Conservation (phyloP, 139 green algal genomes). For the Chlorella ohadii region DNA sequence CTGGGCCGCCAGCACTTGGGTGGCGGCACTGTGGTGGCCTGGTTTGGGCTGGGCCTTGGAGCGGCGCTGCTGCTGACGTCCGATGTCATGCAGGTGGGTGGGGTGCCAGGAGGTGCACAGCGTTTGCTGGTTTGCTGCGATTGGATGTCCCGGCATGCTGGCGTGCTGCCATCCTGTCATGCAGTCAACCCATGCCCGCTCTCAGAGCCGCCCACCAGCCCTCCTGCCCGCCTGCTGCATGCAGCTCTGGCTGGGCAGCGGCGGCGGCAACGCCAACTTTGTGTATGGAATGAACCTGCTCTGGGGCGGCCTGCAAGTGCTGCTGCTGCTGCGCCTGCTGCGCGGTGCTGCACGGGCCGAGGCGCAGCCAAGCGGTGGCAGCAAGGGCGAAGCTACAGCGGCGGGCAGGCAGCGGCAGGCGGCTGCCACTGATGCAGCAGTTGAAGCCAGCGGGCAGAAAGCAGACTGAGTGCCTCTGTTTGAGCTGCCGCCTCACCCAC, state of each 20-base stretch:
- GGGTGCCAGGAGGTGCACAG: background rate
- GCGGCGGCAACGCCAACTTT: slow-evolving; percentile 43
- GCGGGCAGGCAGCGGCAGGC: background rate
- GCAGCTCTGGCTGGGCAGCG: slow-evolving; percentile 37
- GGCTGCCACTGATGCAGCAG: background rate
- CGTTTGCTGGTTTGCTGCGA: too few relatives aligned
- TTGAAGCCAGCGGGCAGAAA: too few relatives aligned
- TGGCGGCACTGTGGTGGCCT: background rate
- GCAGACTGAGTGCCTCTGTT: too few relatives aligned
- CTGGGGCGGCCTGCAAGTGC: slow-evolving; percentile 23
- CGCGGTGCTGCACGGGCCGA: slow-evolving; percentile 1
- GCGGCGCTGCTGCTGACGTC: background rate
- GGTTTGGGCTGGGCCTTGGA: background rate
- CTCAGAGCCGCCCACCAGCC: too few relatives aligned
- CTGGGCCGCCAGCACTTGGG: background rate
- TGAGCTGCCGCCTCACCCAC: too few relatives aligned
- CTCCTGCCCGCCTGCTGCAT: background rate
- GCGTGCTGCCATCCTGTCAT: too few relatives aligned
- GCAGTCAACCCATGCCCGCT: too few relatives aligned
- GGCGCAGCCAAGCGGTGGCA: background rate
- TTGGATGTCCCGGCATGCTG: too few relatives aligned
- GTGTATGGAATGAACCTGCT: slow-evolving; percentile 43
- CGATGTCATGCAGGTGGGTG: background rate
- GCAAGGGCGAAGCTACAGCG: background rate
- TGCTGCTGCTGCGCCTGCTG: slow-evolving; percentile 33